A percentile compares a stretch with the other conserved stretches of the same genome.
Evolutionary conservation across 2,329 filamentous ascomycete species (phyloP).

Genomic region (Fusarium lyarnte): DNA sequence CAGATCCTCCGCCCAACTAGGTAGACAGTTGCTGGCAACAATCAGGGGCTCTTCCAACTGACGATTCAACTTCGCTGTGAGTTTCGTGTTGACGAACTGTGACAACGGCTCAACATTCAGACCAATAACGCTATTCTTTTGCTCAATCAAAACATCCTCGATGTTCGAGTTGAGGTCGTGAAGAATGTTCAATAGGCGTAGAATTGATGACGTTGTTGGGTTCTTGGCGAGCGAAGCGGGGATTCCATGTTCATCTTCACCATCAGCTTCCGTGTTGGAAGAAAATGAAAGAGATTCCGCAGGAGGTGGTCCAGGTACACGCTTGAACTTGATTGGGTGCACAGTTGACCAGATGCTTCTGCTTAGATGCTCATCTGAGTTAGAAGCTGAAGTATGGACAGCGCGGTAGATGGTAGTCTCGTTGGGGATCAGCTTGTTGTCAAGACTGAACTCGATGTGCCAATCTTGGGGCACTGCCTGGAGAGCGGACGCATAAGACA

Average conservation of each 20-base stretch:
- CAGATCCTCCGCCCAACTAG: conserved; percentile 94
- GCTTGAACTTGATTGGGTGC: conserved; percentile 91
- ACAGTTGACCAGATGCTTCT: conserved; percentile 90
- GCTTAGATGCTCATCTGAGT: conserved; percentile 69
- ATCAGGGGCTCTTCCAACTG: conserved; percentile 97
- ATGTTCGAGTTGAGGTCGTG: conserved; percentile 94
- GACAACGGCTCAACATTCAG: conserved; percentile 84
- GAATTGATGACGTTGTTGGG: conserved; percentile 84
- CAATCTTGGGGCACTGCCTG: conserved; percentile 87
- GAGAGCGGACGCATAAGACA: conserved; percentile 87
- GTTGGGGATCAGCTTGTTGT: conserved; percentile 83
- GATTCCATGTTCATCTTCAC: conserved; percentile 68
- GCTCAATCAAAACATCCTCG: conserved; percentile 86
- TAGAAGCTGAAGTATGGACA: conserved; percentile 72
- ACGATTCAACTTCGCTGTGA: conserved; percentile 96
- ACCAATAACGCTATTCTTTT: conserved; percentile 71
- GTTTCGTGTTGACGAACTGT: conserved; percentile 98
- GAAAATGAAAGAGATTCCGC: conserved; percentile 73
- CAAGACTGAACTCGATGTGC: conserved; percentile 95
- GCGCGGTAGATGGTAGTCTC: conserved; percentile 97
- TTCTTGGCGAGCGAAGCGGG: conserved; percentile 85
- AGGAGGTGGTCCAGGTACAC: conserved; percentile 83
- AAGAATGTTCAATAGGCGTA: conserved; percentile 87
- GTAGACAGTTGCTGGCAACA: conserved; percentile 95
- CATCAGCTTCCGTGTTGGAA: conserved; percentile 56